Evolutionary conservation across 2,329 filamentous ascomycete genomes (phyloP).

Genomic region (Aureobasidium sp.): DNA sequence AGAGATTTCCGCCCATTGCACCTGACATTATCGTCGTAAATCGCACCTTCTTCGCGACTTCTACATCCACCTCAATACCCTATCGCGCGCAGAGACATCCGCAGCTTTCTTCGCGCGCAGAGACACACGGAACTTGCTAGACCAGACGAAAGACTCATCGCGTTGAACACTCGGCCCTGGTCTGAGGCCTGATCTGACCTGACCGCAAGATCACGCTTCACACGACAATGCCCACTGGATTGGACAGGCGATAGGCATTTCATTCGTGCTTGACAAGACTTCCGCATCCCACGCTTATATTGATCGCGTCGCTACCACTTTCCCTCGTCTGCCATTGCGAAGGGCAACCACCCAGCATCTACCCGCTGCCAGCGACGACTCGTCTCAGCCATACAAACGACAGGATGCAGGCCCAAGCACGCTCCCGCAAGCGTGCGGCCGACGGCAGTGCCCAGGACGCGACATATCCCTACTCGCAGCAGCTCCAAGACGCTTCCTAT

Average conservation of each 20-base stretch:
- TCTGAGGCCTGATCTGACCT: slow-evolving; percentile 1
- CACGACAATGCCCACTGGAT: neutral
- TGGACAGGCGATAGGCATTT: neutral
- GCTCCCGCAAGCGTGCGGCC: slow-evolving; percentile 61
- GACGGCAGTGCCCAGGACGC: slow-evolving; percentile 45
- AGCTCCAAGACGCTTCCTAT: slow-evolving; percentile 19
- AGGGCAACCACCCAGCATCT: neutral
- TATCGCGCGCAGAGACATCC: slow-evolving; percentile 1
- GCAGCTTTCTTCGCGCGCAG: neutral
- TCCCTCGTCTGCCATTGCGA: neutral
- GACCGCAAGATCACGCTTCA: neutral
- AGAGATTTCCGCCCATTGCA: slow-evolving; percentile 8
- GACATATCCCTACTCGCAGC: slow-evolving; percentile 40
- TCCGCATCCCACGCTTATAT: neutral
- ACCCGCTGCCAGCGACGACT: neutral
- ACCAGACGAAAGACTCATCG: slow-evolving; percentile 1
- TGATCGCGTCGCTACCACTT: slow-evolving; percentile 4
- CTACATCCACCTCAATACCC: neutral
- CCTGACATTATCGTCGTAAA: neutral
- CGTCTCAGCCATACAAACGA: slow-evolving; percentile 11
- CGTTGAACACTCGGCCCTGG: neutral
- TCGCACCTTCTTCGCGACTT: neutral
- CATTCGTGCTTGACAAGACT: neutral
- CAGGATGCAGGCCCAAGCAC: slow-evolving; percentile 15
- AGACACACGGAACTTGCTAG: slow-evolving; percentile 11